Conservation (phyloP, 352 stramenopile genomes). For the Globisporangium uncinulatum region DNA sequence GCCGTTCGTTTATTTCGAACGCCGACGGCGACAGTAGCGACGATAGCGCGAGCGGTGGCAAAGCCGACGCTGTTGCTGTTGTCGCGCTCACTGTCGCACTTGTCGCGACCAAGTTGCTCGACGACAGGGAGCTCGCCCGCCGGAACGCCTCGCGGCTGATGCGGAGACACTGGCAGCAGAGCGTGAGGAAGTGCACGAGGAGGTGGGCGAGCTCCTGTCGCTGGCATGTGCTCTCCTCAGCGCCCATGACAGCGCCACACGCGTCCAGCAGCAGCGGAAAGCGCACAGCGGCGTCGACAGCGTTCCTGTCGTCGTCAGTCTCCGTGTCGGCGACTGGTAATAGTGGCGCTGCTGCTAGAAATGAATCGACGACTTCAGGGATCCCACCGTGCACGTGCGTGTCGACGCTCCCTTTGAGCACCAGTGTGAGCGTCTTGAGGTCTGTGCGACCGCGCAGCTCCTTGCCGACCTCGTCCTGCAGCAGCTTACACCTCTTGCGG, state of each 20-base stretch:
- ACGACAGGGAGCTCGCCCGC: conserved; percentile 14
- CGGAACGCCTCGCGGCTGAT: conserved; percentile 62
- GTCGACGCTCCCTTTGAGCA: conserved; percentile 79
- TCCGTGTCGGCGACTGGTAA: not conserved
- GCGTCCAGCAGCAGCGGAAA: conserved; percentile 23
- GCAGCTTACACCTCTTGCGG: conserved; percentile 43
- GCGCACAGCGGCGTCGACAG: not conserved
- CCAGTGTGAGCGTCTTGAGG: conserved; percentile 67
- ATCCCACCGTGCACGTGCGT: conserved; percentile 73
- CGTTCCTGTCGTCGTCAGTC: not conserved
- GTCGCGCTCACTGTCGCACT: not conserved
- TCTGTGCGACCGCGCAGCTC: conserved; percentile 37
- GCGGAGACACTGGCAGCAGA: conserved; percentile 47
- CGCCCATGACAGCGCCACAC: conserved; percentile 28
- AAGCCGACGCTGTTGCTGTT: not conserved
- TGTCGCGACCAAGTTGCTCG: not conserved
- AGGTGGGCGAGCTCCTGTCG: conserved; percentile 46
- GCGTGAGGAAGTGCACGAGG: conserved; percentile 48
- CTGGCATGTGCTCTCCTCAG: conserved; percentile 21
- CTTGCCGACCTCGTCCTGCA: conserved; percentile 54
- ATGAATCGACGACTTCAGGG: conserved; percentile 67
- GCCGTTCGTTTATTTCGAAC: not conserved
- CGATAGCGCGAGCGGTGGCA: not conserved
- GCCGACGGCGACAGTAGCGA: not conserved
- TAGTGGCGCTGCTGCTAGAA: conserved; percentile 20